A percentile compares a stretch with the other conserved stretches of the same genome.
Conservation (phyloP, 345 rosid species). For the Moricandia arvensis region DNA sequence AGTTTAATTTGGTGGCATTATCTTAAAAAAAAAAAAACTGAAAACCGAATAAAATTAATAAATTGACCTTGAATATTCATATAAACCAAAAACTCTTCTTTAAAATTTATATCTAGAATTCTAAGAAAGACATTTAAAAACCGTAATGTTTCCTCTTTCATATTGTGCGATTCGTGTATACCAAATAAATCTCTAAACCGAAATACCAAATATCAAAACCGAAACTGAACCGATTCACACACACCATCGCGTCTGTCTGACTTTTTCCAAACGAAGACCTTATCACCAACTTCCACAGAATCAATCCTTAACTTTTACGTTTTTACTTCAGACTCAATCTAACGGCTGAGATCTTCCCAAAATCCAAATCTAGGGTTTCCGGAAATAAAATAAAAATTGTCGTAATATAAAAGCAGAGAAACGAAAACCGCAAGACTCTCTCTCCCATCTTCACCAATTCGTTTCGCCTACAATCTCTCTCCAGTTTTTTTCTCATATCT, state of each 20-base stretch:
- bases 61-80: background rate
- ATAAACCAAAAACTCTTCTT: background rate
- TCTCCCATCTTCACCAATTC: conserved; percentile 12
- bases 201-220: background rate
- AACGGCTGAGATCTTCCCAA: conserved; percentile 26
- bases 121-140: background rate
- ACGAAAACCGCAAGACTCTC: background rate
- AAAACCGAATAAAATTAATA: background rate
- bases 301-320: background rate
- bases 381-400: background rate
- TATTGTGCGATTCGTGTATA: background rate
- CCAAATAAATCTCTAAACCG: background rate
- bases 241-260: background rate
- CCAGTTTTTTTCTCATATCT: conserved; percentile 8
- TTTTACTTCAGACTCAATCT: conserved; percentile 14
- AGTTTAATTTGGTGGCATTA: background rate
- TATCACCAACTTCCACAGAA: background rate
- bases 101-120: background rate
- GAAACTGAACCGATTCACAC: background rate
- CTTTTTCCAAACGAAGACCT: conserved; percentile 13
- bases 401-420: conserved; percentile 20
- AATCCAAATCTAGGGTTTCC: conserved; percentile 13
- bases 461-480: conserved; percentile 17
- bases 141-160: background rate
- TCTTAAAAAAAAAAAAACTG: background rate